phyloP scores from a whole-genome alignment of 768 basidiomycete species.

The Tephrocybe sp. region DNA sequence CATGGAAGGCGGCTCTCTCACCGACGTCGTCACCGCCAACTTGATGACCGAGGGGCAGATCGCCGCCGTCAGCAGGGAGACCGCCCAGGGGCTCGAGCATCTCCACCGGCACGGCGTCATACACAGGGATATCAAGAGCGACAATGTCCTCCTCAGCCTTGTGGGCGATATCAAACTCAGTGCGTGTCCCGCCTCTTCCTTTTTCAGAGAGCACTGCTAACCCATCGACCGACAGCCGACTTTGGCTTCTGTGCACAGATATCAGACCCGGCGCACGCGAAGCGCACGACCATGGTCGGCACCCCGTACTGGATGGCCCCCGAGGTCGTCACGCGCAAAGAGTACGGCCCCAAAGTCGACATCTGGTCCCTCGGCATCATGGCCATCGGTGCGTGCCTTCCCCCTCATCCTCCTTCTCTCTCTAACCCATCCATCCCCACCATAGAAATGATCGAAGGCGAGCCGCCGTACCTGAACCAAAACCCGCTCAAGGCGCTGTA shows the following conservation, averaged over 20 bases:
- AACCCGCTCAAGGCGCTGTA: conserved; percentile 96
- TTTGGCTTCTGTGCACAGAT: conserved; percentile 99
- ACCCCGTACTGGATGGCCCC: conserved; percentile 99
- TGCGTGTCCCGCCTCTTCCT: conserved; percentile 43
- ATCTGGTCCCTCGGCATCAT: conserved; percentile 98
- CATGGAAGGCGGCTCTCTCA: conserved; percentile 95
- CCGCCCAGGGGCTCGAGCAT: conserved; percentile 90
- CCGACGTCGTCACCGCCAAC: conserved; percentile 94
- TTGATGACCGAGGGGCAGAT: conserved; percentile 99
- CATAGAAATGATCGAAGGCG: conserved; percentile 98
- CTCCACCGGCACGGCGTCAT: conserved; percentile 96
- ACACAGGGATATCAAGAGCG: conserved; percentile 98
- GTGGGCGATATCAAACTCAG: conserved; percentile 97
- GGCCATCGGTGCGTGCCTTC: conserved; percentile 73
- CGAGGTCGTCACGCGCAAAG: conserved; percentile 95
- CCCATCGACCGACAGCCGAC: conserved; percentile 59
- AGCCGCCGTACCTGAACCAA: conserved; percentile 95
- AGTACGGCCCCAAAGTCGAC: conserved; percentile 98
- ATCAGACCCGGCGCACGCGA: conserved; percentile 83
- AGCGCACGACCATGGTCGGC: conserved; percentile 97
- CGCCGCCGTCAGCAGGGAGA: conserved; percentile 93
- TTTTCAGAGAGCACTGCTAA: background rate
- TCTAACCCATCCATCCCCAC: background rate
- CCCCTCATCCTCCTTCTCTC: background rate
- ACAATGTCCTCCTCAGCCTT: conserved; percentile 92